Conservation (phyloP, 2,329 filamentous ascomycete genomes). For the Monilinia fructicola region DNA sequence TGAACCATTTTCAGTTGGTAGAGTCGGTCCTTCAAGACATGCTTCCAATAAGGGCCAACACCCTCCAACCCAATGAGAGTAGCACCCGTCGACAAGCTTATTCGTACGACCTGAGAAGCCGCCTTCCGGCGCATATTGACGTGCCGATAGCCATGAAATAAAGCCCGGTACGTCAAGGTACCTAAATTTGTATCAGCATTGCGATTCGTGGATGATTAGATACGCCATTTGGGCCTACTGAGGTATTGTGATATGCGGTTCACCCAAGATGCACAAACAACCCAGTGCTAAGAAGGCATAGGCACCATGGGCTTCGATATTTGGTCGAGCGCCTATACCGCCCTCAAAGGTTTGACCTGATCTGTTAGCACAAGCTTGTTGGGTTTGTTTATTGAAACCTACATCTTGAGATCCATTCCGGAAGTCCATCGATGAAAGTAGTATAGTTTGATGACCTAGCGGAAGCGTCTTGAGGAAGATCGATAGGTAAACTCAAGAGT, state of each 20-base stretch:
- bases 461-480: slow-evolving; percentile 71
- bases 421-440: slow-evolving; percentile 69
- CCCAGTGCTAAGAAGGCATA: slow-evolving; percentile 95
- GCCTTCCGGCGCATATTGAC: slow-evolving; percentile 87
- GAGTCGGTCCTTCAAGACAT: slow-evolving; percentile 55
- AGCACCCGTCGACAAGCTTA: slow-evolving; percentile 97
- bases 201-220: slow-evolving; percentile 17
- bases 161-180: slow-evolving; percentile 75
- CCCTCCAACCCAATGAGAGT: slow-evolving; percentile 95
- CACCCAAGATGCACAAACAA: slow-evolving; percentile 81
- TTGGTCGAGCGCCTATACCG: slow-evolving; percentile 82
- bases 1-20: not conserved
- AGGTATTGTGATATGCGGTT: slow-evolving; percentile 71
- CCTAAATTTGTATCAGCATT: slow-evolving; percentile 45
- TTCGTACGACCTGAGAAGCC: slow-evolving; percentile 93
- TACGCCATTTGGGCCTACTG: slow-evolving; percentile 52
- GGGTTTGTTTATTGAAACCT: slow-evolving; percentile 44
- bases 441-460: slow-evolving; percentile 61
- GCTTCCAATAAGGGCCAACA: slow-evolving; percentile 93
- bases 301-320: slow-evolving; percentile 89
- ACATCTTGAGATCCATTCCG: slow-evolving; percentile 79
- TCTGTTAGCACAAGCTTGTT: slow-evolving; percentile 15
- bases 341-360: slow-evolving; percentile 91
- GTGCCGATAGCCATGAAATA: slow-evolving; percentile 82
- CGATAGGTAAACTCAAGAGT: slow-evolving; percentile 77